A percentile compares a stretch with the other conserved stretches of the same genome.
phyloP scores from a whole-genome alignment of 1,284 basidiomycete genomes.

The Sphagnurus paluster region DNA sequence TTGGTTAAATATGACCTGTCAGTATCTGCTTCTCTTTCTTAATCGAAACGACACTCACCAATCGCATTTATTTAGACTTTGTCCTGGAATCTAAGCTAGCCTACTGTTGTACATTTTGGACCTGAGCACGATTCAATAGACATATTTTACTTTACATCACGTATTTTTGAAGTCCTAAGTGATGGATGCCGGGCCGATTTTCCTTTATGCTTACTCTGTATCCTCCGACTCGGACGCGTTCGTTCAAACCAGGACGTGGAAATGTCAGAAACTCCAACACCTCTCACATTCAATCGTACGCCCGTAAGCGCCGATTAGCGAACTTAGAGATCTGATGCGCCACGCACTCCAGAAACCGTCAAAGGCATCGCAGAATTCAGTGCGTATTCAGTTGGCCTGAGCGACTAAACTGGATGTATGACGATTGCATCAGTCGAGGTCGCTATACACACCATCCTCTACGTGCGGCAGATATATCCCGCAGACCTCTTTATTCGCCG shows the following conservation, averaged over 20 bases:
- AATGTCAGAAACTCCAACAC: constrained; percentile 25
- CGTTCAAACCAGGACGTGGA: constrained; percentile 9
- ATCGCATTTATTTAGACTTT: constrained; percentile 23
- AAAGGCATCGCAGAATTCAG: constrained; percentile 67
- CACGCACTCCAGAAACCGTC: constrained; percentile 47
- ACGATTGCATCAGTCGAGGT: constrained; percentile 74
- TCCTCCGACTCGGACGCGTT: background rate
- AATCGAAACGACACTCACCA: background rate
- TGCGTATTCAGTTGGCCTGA: constrained; percentile 30
- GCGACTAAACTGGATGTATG: background rate
- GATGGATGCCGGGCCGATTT: background rate
- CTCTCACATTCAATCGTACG: constrained; percentile 44
- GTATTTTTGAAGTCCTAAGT: no score
- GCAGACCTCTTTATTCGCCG: constrained; percentile 83
- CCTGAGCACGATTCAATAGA: no score
- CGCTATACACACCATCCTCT: constrained; percentile 89
- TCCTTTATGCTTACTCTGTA: background rate
- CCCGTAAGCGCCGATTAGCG: background rate
- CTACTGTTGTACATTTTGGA: no score
- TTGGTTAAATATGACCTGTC: constrained; percentile 77
- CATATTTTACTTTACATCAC: constrained; percentile 1
- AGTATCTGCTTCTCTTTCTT: constrained; percentile 24
- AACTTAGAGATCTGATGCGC: background rate
- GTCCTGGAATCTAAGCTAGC: constrained; percentile 28
- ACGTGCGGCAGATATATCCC: constrained; percentile 89